Base-by-base conservation (phyloP, 495 filamentous ascomycete species). In the Emericellopsis terricola region DNA sequence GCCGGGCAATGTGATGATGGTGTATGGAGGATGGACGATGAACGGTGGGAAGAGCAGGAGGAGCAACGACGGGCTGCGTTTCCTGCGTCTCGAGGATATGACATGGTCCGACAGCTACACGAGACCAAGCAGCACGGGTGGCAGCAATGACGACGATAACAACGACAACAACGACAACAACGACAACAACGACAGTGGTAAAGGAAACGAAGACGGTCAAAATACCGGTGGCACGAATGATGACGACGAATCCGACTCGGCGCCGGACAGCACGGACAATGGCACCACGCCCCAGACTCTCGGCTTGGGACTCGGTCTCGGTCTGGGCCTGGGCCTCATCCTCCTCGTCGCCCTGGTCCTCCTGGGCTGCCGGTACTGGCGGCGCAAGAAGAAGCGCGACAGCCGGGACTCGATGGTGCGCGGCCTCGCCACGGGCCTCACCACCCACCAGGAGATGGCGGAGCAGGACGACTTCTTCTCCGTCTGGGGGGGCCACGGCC, bases 1-100 rank as follows among this genome's bases (percentile, higher is more conserved):
- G 11, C 76, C 81, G 14, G 87, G 85, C 2, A 79, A 76, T 40
- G 68, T 93, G 0, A 82, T 96, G 80, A 81, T 94, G 78, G 57
- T 92, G 18, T 65, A 75, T 29, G 87, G 87, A 11, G 87, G 87
- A 2, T 84, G 80, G 40, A 58, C 46, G 8, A 91, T 93, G 36
- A 13, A 15, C n/a, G n/a, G 11, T 15, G 53, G 69, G 6, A 44
- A 56, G 13, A 55, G 68, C 3, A 43, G 40, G 16, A 46, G n/a
- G 51, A 49, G 3, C 53, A 46, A 38, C 39, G 44, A 41, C 42
- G 54, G 61, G 29, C 55, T 67, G 11, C 71, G 72, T 41, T 78
- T 94, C 38, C 81, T 82, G 42, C 89, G 94, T 44, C 62, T 78
- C 8, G 81, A 78, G 2, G 79, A 79, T 2, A 70, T 66, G 46